Conservation (phyloP, 2,329 filamentous ascomycete species). For the Fusarium chaquense region DNA sequence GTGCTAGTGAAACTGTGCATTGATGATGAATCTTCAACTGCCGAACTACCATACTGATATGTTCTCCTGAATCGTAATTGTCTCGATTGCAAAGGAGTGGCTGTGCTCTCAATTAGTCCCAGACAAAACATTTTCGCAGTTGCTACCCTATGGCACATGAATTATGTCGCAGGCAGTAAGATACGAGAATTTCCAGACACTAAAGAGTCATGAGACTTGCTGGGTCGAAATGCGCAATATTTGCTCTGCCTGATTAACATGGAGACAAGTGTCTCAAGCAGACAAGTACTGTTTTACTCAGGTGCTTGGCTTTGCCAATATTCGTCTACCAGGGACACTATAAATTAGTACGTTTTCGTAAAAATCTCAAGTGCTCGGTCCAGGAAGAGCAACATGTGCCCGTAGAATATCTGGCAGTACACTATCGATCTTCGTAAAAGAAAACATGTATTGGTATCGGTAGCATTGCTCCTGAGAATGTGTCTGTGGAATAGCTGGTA, state of each 20-base stretch:
- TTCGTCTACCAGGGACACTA: too few relatives aligned
- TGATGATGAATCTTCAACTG: not conserved
- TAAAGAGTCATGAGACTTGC: not conserved
- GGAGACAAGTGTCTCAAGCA: not conserved
- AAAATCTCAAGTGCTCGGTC: too few relatives aligned
- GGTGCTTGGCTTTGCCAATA: not conserved
- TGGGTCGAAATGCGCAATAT: not conserved
- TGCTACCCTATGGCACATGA: not conserved
- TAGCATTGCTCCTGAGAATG: too few relatives aligned
- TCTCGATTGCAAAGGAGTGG: not conserved
- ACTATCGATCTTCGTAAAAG: too few relatives aligned
- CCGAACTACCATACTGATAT: not conserved
- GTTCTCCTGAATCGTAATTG: not conserved
- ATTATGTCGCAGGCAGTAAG: not conserved
- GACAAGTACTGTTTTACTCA: rapidly evolving
- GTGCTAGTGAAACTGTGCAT: not conserved
- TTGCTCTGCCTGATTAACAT: not conserved
- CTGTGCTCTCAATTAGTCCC: not conserved
- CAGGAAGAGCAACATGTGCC: not conserved
- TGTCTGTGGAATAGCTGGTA: too few relatives aligned
- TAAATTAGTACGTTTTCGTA: rapidly evolving
- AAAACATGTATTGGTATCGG: too few relatives aligned
- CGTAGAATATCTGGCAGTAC: too few relatives aligned
- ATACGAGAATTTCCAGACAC: not conserved
- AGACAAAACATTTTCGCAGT: not conserved